These are phyloP conservation scores for Gaeumannomyces tritici DNA, from an alignment of 2,329 filamentous ascomycete genomes.

Conservation along the genomic window DNA sequence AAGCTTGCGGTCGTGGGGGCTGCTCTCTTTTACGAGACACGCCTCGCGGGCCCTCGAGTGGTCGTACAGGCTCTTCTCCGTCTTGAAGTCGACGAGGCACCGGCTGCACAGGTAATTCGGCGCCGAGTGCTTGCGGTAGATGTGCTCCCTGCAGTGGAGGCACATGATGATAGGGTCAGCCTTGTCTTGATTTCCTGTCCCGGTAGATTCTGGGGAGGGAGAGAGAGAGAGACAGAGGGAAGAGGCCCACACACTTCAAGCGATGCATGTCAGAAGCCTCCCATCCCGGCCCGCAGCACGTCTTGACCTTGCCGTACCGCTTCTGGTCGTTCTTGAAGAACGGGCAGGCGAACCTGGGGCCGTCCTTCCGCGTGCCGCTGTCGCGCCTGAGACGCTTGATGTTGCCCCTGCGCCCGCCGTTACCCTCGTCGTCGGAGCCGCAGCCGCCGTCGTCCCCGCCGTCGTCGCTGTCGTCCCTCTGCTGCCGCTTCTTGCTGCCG, in stretches of 20 bases:
- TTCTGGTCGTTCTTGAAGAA: conserved; percentile 14
- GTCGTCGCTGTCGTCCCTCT: neutral
- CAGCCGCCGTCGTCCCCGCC: neutral
- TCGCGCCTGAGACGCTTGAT: neutral
- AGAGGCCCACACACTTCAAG: conserved; percentile 11
- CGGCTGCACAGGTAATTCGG: conserved; percentile 15
- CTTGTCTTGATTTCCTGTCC: neutral
- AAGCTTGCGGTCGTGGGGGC: conserved; percentile 28
- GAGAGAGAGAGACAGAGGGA: neutral
- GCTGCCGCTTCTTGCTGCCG: neutral
- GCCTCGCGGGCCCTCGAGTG: conserved; percentile 14
- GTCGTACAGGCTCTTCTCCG: conserved; percentile 10
- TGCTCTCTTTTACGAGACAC: conserved; percentile 34
- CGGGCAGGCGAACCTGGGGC: conserved; percentile 12
- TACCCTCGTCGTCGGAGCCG: neutral
- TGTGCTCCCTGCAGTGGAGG: conserved; percentile 14
- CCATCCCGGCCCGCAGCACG: conserved; percentile 16
- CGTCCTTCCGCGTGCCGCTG: neutral
- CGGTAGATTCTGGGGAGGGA: neutral
- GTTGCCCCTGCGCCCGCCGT: conserved; percentile 8
- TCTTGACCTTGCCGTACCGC: conserved; percentile 12
- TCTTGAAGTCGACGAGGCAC: conserved; percentile 15
- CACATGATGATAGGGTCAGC: neutral
- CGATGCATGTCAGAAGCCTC: conserved; percentile 10
- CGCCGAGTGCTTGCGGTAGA: conserved; percentile 15